A percentile compares a stretch with the other conserved stretches of the same genome.
phyloP scores from a whole-genome alignment of 331 rosid genomes.

The Stylosanthes scabra region DNA sequence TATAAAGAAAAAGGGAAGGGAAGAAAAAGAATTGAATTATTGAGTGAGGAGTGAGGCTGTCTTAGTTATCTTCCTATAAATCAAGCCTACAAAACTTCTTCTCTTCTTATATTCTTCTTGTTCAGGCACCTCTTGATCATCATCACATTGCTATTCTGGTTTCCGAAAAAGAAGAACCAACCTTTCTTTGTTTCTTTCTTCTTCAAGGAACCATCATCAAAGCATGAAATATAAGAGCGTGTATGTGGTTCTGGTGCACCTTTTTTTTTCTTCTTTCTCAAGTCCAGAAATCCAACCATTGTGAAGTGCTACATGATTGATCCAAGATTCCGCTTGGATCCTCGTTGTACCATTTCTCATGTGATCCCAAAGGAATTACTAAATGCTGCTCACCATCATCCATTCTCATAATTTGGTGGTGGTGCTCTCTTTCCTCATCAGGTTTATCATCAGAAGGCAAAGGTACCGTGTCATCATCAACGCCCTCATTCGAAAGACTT shows the following conservation, averaged over 20 bases:
- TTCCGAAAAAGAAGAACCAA: conserved; percentile 12
- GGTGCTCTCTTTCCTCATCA: conserved; percentile 54
- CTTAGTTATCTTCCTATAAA: conserved; percentile 35
- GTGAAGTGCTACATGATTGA: conserved; percentile 58
- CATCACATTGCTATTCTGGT: neutral
- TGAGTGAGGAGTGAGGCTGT: conserved; percentile 33
- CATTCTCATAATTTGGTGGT: conserved; percentile 39
- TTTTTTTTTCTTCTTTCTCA: conserved; percentile 43
- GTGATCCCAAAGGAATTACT: conserved; percentile 53
- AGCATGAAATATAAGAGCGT: conserved; percentile 28
- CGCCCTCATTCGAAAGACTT: conserved; percentile 39
- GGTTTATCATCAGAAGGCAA: conserved; percentile 43
- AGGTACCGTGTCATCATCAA: conserved; percentile 43
- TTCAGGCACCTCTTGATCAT: conserved; percentile 19
- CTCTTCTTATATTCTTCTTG: conserved; percentile 21
- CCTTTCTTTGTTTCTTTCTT: conserved; percentile 37
- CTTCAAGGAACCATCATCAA: conserved; percentile 26
- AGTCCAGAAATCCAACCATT: conserved; percentile 75
- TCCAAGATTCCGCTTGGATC: conserved; percentile 59
- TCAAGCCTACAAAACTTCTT: conserved; percentile 39
- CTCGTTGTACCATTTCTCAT: conserved; percentile 64
- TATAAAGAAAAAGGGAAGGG: neutral
- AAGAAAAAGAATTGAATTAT: conserved; percentile 17
- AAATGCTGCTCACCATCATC: conserved; percentile 43
- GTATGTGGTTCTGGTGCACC: no score